These are phyloP conservation scores for Spinacia oleracea DNA, from an alignment of 179 eudicot genomes.

Conservation along the genomic window DNA sequence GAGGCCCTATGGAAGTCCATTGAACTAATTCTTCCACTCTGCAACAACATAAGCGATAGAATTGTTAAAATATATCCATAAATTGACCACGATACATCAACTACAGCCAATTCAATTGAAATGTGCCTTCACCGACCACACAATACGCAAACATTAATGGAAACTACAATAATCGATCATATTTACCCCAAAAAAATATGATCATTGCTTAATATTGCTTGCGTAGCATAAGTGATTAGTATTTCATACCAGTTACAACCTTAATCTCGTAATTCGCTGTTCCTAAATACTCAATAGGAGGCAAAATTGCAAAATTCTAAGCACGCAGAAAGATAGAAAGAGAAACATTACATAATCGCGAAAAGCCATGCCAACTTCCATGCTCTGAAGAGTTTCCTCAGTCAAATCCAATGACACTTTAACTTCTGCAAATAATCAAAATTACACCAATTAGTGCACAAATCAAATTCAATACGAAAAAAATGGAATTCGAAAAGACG, in stretches of 20 bases:
- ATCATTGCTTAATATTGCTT: not conserved
- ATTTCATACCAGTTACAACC: not conserved
- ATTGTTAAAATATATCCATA: not conserved
- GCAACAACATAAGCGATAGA: slow-evolving; percentile 17
- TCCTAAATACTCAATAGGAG: not conserved
- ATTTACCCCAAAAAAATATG: too few relatives aligned
- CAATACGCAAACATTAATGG: not conserved
- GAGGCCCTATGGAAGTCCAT: slow-evolving; percentile 95
- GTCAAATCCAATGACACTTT: slow-evolving; percentile 79
- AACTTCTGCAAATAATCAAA: slow-evolving; percentile 40
- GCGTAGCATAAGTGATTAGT: not conserved
- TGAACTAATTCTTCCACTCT: slow-evolving; percentile 98
- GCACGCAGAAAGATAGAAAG: not conserved
- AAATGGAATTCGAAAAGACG: not conserved
- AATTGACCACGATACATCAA: not conserved
- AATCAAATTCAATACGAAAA: not conserved
- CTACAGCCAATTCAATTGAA: not conserved
- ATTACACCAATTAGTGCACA: not conserved
- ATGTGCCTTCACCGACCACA: too few relatives aligned
- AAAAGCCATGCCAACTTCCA: slow-evolving; percentile 99
- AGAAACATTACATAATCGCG: slow-evolving; percentile 72
- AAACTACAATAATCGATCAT: not conserved
- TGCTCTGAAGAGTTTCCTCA: slow-evolving; percentile 89
- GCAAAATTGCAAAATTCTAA: not conserved
- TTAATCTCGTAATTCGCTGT: too few relatives aligned